Base-by-base conservation (phyloP, 305 asterid genomes). In the Fraxinus latifolia region DNA sequence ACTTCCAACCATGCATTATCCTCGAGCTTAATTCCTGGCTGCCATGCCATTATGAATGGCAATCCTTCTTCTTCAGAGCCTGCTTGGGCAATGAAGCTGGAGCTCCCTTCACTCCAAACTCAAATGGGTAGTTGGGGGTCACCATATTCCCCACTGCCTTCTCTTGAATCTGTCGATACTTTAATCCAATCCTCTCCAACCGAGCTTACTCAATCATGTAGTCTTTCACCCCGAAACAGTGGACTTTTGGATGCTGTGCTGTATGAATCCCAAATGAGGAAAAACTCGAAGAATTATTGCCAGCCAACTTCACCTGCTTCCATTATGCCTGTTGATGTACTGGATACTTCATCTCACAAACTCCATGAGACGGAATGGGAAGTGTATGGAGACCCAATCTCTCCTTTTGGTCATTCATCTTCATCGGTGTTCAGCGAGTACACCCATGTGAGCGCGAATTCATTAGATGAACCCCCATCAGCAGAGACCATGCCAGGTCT, bases 211-310 rank as follows among this genome's bases (percentile, higher is more conserved):
- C 82, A 81, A 74, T 81, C 84, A 0, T 79, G 79, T 80, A 84
- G 85, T 58, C 80, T 83, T 72, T 82, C 88, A 78, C 86, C 90
- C 7, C 76, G 74, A 34, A 84, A 82, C 85, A 89, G 89, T 83
- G 93, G 91, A 65, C 84, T 90, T 15, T 82, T 92, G 80, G 91
- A 92, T 21, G 90, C 87, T 7, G 90, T 89, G 2, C 82, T 90
- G 32, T 82, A 75, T 33, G 90, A 80, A 86, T 83, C 94, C 33
- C 89, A 87, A 71, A 62, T 83, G 78, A 74, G 86, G 81, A 84
- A 75, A 17, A 78, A 65, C 29, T 81, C 84, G 4, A 81, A 72
- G 82, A 85, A 74, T 77, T 82, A 81, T 17, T 77, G 80, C 39
- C 82, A 75, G 78, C 87, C 84, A 72, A 85, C 81, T 75, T 82